Conservation (phyloP, 148 eudicot genomes). For the Spergularia marina region DNA sequence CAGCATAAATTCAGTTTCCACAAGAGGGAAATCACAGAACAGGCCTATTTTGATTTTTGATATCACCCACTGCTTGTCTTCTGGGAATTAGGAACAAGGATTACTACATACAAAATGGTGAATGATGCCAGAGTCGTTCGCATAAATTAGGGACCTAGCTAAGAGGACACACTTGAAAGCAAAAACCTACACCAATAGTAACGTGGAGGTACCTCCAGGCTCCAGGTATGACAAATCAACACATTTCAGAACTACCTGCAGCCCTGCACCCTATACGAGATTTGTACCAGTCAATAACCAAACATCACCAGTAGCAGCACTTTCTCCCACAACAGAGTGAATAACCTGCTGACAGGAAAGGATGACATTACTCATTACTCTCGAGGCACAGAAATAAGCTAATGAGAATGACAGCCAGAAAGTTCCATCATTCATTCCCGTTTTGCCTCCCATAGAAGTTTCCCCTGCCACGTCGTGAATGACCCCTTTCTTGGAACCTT, state of each 20-base stretch:
- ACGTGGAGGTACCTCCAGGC: conserved; percentile 12
- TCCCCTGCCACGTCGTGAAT: conserved; percentile 52
- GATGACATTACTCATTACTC: conserved; percentile 16
- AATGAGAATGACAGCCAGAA: conserved; percentile 2
- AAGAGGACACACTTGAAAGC: conserved; percentile 11
- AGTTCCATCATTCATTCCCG: conserved; percentile 19
- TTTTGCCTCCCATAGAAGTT: conserved; percentile 29
- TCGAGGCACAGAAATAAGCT: conserved; percentile 10
- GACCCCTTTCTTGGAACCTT: conserved; percentile 60
- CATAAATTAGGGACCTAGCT: conserved; percentile 17
- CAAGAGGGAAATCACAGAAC: conserved; percentile 26
- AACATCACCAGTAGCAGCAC: not conserved
- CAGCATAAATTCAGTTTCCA: conserved; percentile 12
- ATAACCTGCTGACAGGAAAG: conserved; percentile 11
- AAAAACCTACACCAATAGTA: conserved; percentile 15
- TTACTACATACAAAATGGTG: conserved; percentile 29
- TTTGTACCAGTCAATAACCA: conserved; percentile 10
- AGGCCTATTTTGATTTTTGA: conserved; percentile 30
- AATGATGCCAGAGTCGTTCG: conserved; percentile 10
- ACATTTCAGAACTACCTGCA: conserved; percentile 13
- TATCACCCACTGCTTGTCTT: conserved; percentile 20
- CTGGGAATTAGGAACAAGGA: conserved; percentile 17
- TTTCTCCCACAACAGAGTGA: not conserved
- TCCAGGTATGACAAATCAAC: conserved; percentile 24
- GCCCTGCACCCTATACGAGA: conserved; percentile 4